phyloP scores from a whole-genome alignment of 2,329 filamentous ascomycete genomes.

The Phialophora chinensis region DNA sequence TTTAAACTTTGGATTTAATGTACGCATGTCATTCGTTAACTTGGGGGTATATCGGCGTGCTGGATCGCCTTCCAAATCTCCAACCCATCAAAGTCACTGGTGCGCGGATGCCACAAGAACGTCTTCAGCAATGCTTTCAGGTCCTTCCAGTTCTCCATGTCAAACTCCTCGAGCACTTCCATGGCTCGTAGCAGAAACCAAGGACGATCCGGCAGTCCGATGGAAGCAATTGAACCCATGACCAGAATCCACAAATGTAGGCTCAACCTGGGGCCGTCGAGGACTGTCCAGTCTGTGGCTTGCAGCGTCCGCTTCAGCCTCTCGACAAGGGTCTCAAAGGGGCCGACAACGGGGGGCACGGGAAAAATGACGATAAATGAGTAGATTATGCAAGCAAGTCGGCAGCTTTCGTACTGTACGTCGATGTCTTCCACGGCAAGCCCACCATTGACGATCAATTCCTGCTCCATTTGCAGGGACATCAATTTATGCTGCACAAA shows the following conservation, averaged over 20 bases:
- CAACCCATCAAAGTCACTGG: conserved; percentile 20
- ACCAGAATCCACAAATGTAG: conserved; percentile 47
- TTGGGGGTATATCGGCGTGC: not conserved
- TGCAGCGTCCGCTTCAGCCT: conserved; percentile 41
- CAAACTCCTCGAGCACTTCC: conserved; percentile 5
- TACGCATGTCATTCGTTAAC: not conserved
- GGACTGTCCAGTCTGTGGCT: conserved; percentile 30
- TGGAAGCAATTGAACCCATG: conserved; percentile 48
- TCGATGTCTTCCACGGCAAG: conserved; percentile 40
- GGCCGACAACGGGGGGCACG: conserved; percentile 46
- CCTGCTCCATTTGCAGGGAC: conserved; percentile 40
- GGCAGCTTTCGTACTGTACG: conserved; percentile 41
- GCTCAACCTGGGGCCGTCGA: conserved; percentile 30
- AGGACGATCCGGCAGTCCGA: conserved; percentile 40
- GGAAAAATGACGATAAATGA: conserved; percentile 49
- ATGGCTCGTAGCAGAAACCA: conserved; percentile 43
- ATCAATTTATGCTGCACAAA: conserved; percentile 46
- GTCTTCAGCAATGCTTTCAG: conserved; percentile 18
- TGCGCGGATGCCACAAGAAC: conserved; percentile 28
- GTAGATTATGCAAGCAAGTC: conserved; percentile 46
- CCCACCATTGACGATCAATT: conserved; percentile 30
- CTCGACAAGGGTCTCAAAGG: conserved; percentile 43
- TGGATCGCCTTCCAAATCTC: conserved; percentile 24
- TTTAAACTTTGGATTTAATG: not conserved
- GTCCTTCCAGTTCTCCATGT: conserved; percentile 5